Conservation (phyloP, 345 rosid genomes). For the Carallia brachiata region DNA sequence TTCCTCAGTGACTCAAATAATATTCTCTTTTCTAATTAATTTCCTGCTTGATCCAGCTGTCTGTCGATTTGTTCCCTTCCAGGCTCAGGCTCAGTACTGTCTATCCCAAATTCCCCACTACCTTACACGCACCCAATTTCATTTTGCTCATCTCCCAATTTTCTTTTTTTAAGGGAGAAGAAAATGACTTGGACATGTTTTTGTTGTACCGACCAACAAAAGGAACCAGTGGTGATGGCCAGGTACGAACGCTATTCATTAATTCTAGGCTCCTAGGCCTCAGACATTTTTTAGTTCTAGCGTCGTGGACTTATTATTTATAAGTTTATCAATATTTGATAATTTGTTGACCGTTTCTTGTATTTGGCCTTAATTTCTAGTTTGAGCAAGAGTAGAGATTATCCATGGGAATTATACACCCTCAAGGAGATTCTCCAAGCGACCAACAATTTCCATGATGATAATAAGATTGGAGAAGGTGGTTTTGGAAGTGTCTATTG, state of each 20-base stretch:
- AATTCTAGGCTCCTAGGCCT: too few relatives aligned
- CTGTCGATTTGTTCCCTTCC: not conserved
- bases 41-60: slow-evolving; percentile 2
- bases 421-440: slow-evolving; percentile 60
- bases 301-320: too few relatives aligned
- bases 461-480: slow-evolving; percentile 73
- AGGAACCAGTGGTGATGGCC: slow-evolving; percentile 17
- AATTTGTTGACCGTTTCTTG: not conserved
- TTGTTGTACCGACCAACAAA: slow-evolving; percentile 17
- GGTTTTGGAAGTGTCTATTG: slow-evolving; percentile 68
- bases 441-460: slow-evolving; percentile 59
- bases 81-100: too few relatives aligned
- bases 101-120: not conserved
- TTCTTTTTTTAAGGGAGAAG: not conserved
- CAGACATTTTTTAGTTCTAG: too few relatives aligned
- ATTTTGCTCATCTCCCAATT: not conserved
- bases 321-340: not conserved
- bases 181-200: slow-evolving; percentile 27
- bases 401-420: slow-evolving; percentile 54
- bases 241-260: slow-evolving; percentile 11
- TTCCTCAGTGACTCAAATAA: slow-evolving; percentile 10
- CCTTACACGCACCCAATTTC: too few relatives aligned
- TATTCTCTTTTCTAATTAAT: not conserved
- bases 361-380: slow-evolving; percentile 8
- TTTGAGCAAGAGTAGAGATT: slow-evolving; percentile 28